A percentile compares a stretch with the other conserved stretches of the same genome.
These are phyloP conservation scores for Hirsutella minnesotensis DNA, from an alignment of 2,329 filamentous ascomycete genomes.

Conservation along the genomic window DNA sequence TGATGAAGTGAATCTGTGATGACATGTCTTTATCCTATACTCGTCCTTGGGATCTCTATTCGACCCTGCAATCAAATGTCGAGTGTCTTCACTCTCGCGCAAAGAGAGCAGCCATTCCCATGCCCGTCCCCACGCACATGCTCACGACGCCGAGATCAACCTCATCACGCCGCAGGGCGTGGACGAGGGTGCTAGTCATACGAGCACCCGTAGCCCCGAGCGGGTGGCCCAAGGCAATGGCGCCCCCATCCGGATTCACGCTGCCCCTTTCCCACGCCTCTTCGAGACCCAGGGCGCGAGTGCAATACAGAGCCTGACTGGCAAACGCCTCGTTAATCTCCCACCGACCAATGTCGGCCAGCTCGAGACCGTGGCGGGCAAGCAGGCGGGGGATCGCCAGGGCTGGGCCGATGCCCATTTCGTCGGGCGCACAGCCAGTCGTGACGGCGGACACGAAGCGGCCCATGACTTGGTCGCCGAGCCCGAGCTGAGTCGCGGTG, in stretches of 20 bases:
- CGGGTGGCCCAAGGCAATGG: constrained; percentile 88
- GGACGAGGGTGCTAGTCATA: constrained; percentile 60
- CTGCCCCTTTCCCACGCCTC: constrained; percentile 48
- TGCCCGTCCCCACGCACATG: constrained; percentile 82
- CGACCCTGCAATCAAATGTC: too few species aligned
- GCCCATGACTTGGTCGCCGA: constrained; percentile 59
- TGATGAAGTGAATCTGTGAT: too few species aligned
- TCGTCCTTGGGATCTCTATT: too few species aligned
- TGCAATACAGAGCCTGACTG: constrained; percentile 56
- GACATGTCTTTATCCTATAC: too few species aligned
- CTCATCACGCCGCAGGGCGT: constrained; percentile 56
- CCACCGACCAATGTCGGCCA: constrained; percentile 68
- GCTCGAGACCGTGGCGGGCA: constrained; percentile 51
- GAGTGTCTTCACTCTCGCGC: constrained; percentile 56
- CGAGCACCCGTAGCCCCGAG: constrained; percentile 79
- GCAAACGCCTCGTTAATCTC: constrained; percentile 84
- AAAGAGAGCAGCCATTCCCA: constrained; percentile 62
- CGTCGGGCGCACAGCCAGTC: constrained; percentile 71
- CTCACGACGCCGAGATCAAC: constrained; percentile 74
- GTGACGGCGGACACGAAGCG: constrained; percentile 71
- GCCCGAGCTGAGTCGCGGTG: constrained; percentile 62
- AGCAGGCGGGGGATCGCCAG: constrained; percentile 76
- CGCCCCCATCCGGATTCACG: constrained; percentile 87
- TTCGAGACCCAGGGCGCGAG: constrained; percentile 58
- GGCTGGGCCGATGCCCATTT: constrained; percentile 89